Evolutionary conservation across 345 rosid species (phyloP).

Genomic region (Toxicodendron radicans): DNA sequence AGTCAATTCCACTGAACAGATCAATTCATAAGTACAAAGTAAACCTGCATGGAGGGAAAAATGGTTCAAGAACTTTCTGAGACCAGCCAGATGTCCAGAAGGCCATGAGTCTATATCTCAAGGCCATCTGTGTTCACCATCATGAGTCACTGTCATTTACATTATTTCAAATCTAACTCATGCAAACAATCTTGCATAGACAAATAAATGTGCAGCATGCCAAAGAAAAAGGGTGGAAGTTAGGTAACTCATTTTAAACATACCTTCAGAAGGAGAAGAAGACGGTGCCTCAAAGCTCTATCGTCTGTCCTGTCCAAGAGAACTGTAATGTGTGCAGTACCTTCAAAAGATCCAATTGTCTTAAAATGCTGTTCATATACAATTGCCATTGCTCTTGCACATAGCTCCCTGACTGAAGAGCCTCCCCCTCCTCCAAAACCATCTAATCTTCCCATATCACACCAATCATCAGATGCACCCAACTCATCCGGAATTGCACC

Average conservation of each 20-base stretch:
- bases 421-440: constrained; percentile 99
- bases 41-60: not conserved
- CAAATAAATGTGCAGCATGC: not conserved
- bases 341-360: constrained; percentile 91
- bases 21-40: not conserved
- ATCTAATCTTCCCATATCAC: constrained; percentile 96
- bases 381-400: constrained; percentile 99
- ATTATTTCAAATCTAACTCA: not conserved
- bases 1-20: not conserved
- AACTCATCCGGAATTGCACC: constrained; percentile 96
- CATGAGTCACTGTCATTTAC: not conserved
- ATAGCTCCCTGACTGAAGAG: constrained; percentile 96
- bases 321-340: constrained; percentile 91
- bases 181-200: not conserved
- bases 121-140: not conserved
- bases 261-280: constrained; percentile 93
- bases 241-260: not conserved
- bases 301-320: constrained; percentile 95
- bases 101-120: not conserved
- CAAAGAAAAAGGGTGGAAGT: constrained; percentile 6
- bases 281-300: constrained; percentile 97
- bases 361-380: constrained; percentile 93
- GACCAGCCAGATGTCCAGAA: not conserved
- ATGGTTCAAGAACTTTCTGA: not conserved
- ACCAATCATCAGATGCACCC: constrained; percentile 98